A percentile compares a stretch with the other conserved stretches of the same genome.
These are phyloP conservation scores for Yarrowia sp. DNA, from an alignment of 805 yeast species.

Conservation along the genomic window DNA sequence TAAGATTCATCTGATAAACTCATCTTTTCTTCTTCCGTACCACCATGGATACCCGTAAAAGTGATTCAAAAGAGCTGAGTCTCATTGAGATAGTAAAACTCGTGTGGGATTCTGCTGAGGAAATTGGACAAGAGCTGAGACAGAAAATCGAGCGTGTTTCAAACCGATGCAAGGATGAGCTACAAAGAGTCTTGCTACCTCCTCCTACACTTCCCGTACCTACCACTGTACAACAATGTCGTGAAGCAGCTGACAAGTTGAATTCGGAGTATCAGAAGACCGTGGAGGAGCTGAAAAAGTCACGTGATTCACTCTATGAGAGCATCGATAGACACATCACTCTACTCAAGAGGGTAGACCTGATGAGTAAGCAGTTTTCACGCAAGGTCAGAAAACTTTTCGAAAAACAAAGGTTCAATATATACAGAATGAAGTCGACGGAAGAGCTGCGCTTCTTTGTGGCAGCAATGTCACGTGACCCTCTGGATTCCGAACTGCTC, in stretches of 20 bases:
- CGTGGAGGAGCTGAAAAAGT: not conserved
- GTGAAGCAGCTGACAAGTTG: not conserved
- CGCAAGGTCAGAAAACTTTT: not conserved
- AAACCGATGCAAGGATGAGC: too few relatives aligned
- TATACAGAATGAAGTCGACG: not conserved
- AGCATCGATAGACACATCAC: not conserved
- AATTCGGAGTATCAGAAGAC: too few relatives aligned
- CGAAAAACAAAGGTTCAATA: not conserved
- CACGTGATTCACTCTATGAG: not conserved
- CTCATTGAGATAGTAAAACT: not conserved
- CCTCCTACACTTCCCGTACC: not conserved
- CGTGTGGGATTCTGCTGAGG: not conserved
- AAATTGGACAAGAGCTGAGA: not conserved
- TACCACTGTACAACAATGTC: not conserved
- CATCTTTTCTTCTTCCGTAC: too few relatives aligned
- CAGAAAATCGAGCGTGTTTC: too few relatives aligned
- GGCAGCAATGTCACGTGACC: not conserved
- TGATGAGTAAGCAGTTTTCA: not conserved
- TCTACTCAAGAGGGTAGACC: not conserved
- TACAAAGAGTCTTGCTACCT: not conserved
- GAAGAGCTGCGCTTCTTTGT: not conserved
- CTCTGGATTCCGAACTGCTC: not conserved
- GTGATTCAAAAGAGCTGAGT: not conserved
- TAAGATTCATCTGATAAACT: too few relatives aligned
- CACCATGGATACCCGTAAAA: slow-evolving; percentile 8